Percentiles rank a stretch among this genome's conserved stretches.
Conservation (phyloP, 73 alveolate species). For the Tetrahymena malaccensis region DNA sequence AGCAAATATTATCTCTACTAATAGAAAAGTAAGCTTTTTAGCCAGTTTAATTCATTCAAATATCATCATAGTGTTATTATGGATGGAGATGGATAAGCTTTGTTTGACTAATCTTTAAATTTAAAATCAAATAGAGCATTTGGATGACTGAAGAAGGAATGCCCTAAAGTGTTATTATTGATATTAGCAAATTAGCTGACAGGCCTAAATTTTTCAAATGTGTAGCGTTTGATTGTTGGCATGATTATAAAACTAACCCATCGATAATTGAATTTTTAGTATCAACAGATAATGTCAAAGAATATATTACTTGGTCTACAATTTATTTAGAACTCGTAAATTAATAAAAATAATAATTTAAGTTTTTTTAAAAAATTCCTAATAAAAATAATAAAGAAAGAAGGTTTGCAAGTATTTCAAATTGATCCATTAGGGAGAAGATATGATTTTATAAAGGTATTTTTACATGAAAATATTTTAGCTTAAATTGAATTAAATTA, state of each 20-base stretch:
- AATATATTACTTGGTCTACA: constrained; percentile 43
- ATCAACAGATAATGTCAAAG: constrained; percentile 17
- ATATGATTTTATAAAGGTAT: constrained; percentile 17
- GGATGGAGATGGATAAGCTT: not conserved
- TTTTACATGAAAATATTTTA: not conserved
- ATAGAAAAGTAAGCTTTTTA: not conserved
- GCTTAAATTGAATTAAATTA: not conserved
- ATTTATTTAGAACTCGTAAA: constrained; percentile 24
- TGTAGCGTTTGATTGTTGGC: constrained; percentile 55
- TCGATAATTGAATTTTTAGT: constrained; percentile 43
- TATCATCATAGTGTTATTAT: not conserved
- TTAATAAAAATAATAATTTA: not conserved
- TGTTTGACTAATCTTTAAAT: not conserved
- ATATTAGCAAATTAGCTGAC: constrained; percentile 17
- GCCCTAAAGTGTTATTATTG: constrained; percentile 38
- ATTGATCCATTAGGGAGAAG: constrained; percentile 45
- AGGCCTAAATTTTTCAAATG: constrained; percentile 46
- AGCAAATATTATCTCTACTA: not conserved
- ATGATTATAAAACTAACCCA: constrained; percentile 48
- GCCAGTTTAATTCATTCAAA: not conserved
- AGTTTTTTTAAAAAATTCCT: not conserved
- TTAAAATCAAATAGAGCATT: not conserved
- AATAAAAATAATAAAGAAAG: not conserved
- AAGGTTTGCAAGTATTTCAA: constrained; percentile 40
- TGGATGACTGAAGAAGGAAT: constrained; percentile 53